phyloP scores from a whole-genome alignment of 345 rosid species.

The Brassica napus region Da-Ae NC_063449.1:31325501-31326000 shows the following conservation, averaged over 20 bases:
- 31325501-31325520: constrained; percentile 15
- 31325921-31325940: constrained; percentile 2
- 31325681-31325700: constrained; percentile 20
- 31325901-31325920: constrained; percentile 10
- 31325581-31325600: constrained; percentile 75
- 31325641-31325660: constrained; percentile 99
- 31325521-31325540: constrained; percentile 43
- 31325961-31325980: constrained; percentile 5
- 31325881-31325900: constrained; percentile 8
- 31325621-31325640: constrained; percentile 93
- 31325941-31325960: constrained; percentile 6
- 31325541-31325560: constrained; percentile 43
- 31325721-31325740: not conserved
- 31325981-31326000: constrained; percentile 12
- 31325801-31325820: constrained; percentile 92
- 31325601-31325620: constrained; percentile 92
- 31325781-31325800: constrained; percentile 97
- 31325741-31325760: constrained; percentile 89
- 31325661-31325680: constrained; percentile 12
- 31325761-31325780: constrained; percentile 94
- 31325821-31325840: constrained; percentile 87
- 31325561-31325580: constrained; percentile 47
- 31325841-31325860: constrained; percentile 12
- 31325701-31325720: constrained; percentile 16
- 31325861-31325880: constrained; percentile 10